Base-by-base conservation (phyloP, 1,284 basidiomycete species). In the Trichosporon asahii region DNA sequence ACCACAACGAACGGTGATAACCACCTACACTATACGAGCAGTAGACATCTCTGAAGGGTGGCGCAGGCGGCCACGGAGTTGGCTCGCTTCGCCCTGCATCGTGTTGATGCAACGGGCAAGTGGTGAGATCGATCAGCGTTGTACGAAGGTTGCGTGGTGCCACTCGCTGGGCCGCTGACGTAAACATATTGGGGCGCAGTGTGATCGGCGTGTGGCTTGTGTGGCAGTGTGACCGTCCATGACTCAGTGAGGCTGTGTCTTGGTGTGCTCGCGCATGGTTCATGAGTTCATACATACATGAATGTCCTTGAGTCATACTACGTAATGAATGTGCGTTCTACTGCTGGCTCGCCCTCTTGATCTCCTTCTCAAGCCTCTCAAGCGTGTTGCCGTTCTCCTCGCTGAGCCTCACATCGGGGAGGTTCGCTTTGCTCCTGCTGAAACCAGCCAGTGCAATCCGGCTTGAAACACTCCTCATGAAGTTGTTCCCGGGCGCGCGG, bases 1-100 rank as follows among this genome's bases (percentile, higher is more conserved):
- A 61, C 57, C 57, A 61, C 57, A 61, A 61, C 57, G 57, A 15
- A 29, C 57, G 29, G 57, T 61, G 57, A 61, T 61, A 61, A 61
- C 57, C 57, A 61, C 57, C 57, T 61, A 61, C 57, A 61, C 57
- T 61, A 61, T 61, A 61, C 57, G 57, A 61, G 57, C 57, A 9
- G 12, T 37, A 37, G 35, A 37, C 35, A 33, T 33, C 31, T 6
- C 31, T 33, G 31, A 9, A 9, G 11, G 31, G 31, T n/a, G 31
- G 31, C 31, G 31, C 31, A 33, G 31, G 7, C 31, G 31, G 31
- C 31, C 7, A 8, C 31, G 31, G 31, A 33, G 31, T 33, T 33
- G 7, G 7, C 7, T 33, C 31, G 31, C 31, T 33, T 9, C 31
- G 11, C 31, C 31, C 31, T 33, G n/a, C n/a, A n/a, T n/a, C n/a